Evolutionary conservation across 345 rosid genomes (phyloP).

Genomic region (Rhizophora mangle): DNA sequence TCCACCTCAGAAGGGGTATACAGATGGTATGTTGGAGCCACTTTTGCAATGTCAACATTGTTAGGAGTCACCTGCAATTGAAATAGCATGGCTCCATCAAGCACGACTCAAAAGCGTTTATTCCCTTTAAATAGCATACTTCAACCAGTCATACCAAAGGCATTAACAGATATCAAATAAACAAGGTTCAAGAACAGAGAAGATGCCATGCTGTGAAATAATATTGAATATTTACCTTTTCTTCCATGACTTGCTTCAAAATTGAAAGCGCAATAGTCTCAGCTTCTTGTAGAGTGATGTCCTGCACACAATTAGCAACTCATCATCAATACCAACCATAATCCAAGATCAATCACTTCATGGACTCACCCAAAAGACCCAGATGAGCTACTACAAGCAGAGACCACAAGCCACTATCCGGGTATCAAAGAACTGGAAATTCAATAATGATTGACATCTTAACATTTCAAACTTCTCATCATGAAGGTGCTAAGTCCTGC

Average conservation of each 20-base stretch:
- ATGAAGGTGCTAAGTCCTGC: background rate
- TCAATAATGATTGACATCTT: too few species aligned
- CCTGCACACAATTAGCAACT: slow-evolving; percentile 38
- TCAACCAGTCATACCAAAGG: background rate
- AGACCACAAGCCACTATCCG: background rate
- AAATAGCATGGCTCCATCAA: background rate
- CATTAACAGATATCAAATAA: too few species aligned
- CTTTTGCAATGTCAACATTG: slow-evolving; percentile 91
- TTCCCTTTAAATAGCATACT: background rate
- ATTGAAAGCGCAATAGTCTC: slow-evolving; percentile 87
- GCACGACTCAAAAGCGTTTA: too few species aligned
- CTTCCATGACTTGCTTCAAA: slow-evolving; percentile 98
- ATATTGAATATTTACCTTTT: slow-evolving; percentile 48
- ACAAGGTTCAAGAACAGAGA: too few species aligned
- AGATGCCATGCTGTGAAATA: background rate
- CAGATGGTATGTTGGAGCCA: slow-evolving; percentile 79
- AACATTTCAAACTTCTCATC: too few species aligned
- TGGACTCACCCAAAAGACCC: background rate
- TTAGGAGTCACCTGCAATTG: slow-evolving; percentile 79
- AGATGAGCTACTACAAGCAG: too few species aligned
- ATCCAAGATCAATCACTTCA: background rate
- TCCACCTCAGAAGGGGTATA: slow-evolving; percentile 93
- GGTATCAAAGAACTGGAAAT: too few species aligned
- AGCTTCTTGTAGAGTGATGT: slow-evolving; percentile 76
- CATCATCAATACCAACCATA: background rate